Base-by-base conservation (phyloP, 768 basidiomycete genomes). In the Termitomyces sp. region DNA sequence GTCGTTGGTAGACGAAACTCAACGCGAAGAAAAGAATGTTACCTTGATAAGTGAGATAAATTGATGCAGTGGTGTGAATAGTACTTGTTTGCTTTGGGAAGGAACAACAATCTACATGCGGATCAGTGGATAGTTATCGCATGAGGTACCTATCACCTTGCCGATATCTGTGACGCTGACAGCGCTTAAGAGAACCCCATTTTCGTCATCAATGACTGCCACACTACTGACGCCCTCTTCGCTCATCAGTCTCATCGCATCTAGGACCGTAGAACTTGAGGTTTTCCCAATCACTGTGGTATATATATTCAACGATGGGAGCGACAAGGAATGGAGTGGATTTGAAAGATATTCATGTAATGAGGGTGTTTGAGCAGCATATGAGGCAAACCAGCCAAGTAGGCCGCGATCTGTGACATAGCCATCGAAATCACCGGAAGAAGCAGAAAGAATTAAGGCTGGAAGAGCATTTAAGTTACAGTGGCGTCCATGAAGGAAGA, bases 181-280 rank as follows among this genome's bases (percentile, higher is more conserved):
- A 2, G 88, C 87, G 58, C 90, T 89, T 55, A 89, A 69, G 55
- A 92, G 69, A 46, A 71, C 76, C 4, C 87, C 84, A 3, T 68
- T 76, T 31, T 83, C 84, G 48, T 86, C 85, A 46, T 90, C 87
- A 5, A 89, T 67, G 4, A 92, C 86, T 16, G 90, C 91, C 46
- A 92, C 77, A 63, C 87, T 91, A 66, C 90, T 91, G 26, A 93
- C 89, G 24, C 91, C 91, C 65, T 88, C 81, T 59, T 90, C 88
- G 63, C 88, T 90, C 90, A 93, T 92, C 29, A 88, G 74, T 58
- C 77, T 83, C 91, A 93, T 93, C 5, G 90, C 90, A 67, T 90
- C 87, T 50, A 92, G 73, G 26, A 92, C 86, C 20, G 79, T 79
- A 2, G 82, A 81, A 16, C 75, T 77, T 44, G 87, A 83, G 5